Evolutionary conservation across 2,329 filamentous ascomycete species (phyloP), one percentile per base, ranked within the genome.

Genomic region (Pestalotiopsis sp.): DNA sequence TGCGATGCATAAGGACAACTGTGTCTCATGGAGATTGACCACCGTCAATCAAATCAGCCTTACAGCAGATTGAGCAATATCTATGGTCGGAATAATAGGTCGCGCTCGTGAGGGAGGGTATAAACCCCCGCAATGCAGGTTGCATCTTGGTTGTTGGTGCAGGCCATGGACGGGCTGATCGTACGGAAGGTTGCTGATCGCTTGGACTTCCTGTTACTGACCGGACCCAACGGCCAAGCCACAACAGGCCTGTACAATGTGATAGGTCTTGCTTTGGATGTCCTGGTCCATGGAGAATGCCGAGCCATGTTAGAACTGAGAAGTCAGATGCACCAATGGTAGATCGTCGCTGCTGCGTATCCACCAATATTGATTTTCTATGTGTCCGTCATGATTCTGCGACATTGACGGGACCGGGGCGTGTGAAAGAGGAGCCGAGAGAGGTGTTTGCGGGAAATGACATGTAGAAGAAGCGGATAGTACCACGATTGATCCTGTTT

Each of bases 41-140:
- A 62, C 13, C 59, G 20, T 62, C n/a, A 62, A 62, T 62, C 59
- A 62, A 62, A 62, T 39, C 59, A 62, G 59, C 59, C 59, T 62
- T 62, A 62, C 31, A 39, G 31, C 27, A 62, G 38, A 36, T 62
- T 27, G 27, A 39, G 59, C 59, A 62, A 62, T 62, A 62, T 62
- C 59, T 62, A 62, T 62, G 31, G 59, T 38, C 31, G 59, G 59
- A 62, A 62, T 39, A 62, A 62, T 62, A 62, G 59, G 59, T 39
- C 25, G 20, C 27, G 25, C 12, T 62, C 59, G n/a, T 14, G 20
- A 62, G 57, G 57, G 45, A 62, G 31, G 59, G 27, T 52, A 20
- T n/a, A 20, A 13, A 38, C 59, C 59, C 59, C 59, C 59, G 59
- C 59, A 62, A 36, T 62, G 59, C 36, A 36, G 59, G 57, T 59